Evolutionary conservation across 2,329 filamentous ascomycete genomes (phyloP).

Genomic region (Ceratocystis destructans): DNA sequence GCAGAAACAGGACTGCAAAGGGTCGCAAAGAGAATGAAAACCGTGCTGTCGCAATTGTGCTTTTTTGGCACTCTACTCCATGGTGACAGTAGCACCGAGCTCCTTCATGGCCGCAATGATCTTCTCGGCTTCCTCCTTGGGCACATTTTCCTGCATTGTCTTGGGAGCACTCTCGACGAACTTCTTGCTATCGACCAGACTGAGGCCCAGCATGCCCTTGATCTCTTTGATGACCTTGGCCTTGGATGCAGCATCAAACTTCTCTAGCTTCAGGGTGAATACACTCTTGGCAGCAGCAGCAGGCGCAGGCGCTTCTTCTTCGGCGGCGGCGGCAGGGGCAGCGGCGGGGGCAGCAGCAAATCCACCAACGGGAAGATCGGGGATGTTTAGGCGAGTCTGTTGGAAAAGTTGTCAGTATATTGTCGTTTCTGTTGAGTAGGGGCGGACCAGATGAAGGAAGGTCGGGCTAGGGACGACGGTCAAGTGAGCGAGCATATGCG

Average conservation of each 20-base stretch:
- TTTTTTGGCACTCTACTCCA: constrained; percentile 52
- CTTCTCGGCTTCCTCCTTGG: constrained; percentile 99
- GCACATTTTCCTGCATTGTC: constrained; percentile 96
- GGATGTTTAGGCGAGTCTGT: constrained; percentile 61
- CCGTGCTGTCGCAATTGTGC: neutral
- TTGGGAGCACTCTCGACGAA: constrained; percentile 98
- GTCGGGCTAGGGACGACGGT: neutral
- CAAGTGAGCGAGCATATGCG: neutral
- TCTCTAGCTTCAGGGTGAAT: constrained; percentile 88
- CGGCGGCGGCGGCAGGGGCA: constrained; percentile 45
- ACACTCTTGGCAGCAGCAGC: constrained; percentile 90
- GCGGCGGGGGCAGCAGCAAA: constrained; percentile 58
- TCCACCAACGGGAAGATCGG: constrained; percentile 87
- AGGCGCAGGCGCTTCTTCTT: constrained; percentile 67
- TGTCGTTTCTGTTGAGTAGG: neutral
- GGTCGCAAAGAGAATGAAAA: constrained; percentile 4
- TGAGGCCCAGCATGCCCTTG: constrained; percentile 88
- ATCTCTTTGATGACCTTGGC: constrained; percentile 99
- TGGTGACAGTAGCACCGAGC: constrained; percentile 71
- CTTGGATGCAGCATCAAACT: constrained; percentile 78
- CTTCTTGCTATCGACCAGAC: constrained; percentile 99
- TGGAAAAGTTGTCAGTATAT: neutral
- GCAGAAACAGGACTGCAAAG: constrained; percentile 3
- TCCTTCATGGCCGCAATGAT: constrained; percentile 91
- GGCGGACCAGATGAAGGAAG: neutral